A percentile compares a stretch with the other conserved stretches of the same genome.
Evolutionary conservation across 768 basidiomycete species (phyloP).

Genomic region (Mycena pura): DNA sequence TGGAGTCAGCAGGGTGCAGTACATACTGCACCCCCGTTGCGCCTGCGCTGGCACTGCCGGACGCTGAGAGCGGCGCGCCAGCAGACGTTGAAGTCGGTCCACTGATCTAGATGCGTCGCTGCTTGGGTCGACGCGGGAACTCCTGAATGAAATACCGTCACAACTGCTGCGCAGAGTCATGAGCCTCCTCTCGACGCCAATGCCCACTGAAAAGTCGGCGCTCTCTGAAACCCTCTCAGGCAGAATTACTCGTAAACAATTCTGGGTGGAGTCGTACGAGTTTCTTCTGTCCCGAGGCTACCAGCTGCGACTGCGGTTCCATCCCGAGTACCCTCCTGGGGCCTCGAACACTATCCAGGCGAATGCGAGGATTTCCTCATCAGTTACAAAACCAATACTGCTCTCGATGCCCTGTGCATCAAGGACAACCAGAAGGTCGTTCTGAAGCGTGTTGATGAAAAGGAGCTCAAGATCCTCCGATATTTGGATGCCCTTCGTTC

Average conservation of each 20-base stretch:
- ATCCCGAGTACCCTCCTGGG: conserved; percentile 8
- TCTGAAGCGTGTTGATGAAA: conserved; percentile 20
- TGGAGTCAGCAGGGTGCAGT: too few relatives aligned
- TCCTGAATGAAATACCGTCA: too few relatives aligned
- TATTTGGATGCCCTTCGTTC: conserved; percentile 13
- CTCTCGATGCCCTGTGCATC: conserved; percentile 27
- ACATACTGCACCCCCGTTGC: too few relatives aligned
- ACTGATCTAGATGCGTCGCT: too few relatives aligned
- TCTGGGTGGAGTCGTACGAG: background rate
- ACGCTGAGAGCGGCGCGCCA: too few relatives aligned
- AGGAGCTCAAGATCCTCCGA: conserved; percentile 15
- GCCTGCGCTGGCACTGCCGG: too few relatives aligned
- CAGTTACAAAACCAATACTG: background rate
- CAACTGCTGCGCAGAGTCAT: too few relatives aligned
- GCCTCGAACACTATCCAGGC: background rate
- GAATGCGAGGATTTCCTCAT: background rate
- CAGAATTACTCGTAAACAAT: background rate
- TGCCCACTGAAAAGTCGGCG: background rate
- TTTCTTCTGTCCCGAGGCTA: background rate
- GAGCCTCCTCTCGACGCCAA: too few relatives aligned
- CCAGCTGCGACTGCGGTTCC: conserved; percentile 1
- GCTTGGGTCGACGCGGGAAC: too few relatives aligned
- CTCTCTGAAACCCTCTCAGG: background rate
- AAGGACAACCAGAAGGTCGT: conserved; percentile 29
- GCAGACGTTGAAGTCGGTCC: too few relatives aligned